These are phyloP conservation scores for Penicillium alfredii DNA, from an alignment of 495 filamentous ascomycete species.

Conservation along the genomic window DNA sequence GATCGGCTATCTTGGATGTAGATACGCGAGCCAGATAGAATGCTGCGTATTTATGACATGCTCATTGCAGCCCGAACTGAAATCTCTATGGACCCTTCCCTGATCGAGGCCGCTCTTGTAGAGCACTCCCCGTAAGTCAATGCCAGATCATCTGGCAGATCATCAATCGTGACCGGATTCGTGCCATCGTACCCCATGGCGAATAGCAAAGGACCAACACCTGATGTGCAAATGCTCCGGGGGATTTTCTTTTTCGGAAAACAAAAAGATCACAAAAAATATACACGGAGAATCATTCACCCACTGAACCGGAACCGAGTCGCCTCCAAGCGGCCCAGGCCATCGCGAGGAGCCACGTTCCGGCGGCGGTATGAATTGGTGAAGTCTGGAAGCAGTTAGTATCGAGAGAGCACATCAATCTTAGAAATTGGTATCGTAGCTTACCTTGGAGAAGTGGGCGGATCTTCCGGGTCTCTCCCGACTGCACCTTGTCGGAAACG, in stretches of 20 bases:
- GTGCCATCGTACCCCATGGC: slow-evolving; percentile 19
- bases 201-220: slow-evolving; percentile 17
- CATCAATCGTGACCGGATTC: slow-evolving; percentile 23
- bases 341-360: slow-evolving; percentile 91
- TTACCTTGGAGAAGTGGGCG: slow-evolving; percentile 71
- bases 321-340: slow-evolving; percentile 77
- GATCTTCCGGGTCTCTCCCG: slow-evolving; percentile 73
- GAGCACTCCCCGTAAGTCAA: too few relatives aligned
- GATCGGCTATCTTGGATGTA: too few relatives aligned
- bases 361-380: slow-evolving; percentile 87
- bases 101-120: too few relatives aligned
- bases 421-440: slow-evolving; percentile 2
- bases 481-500: slow-evolving; percentile 61
- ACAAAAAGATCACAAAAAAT: slow-evolving; percentile 11
- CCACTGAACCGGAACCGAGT: slow-evolving; percentile 78
- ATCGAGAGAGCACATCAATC: background rate
- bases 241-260: slow-evolving; percentile 10
- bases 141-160: slow-evolving; percentile 12
- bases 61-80: too few relatives aligned
- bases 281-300: slow-evolving; percentile 28
- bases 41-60: too few relatives aligned
- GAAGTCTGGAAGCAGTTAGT: slow-evolving; percentile 57
- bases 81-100: too few relatives aligned
- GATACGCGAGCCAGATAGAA: too few relatives aligned
- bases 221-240: slow-evolving; percentile 24